Base-by-base conservation (phyloP, 108 stramenopile genomes). In the Skeletonema marinoi region DNA sequence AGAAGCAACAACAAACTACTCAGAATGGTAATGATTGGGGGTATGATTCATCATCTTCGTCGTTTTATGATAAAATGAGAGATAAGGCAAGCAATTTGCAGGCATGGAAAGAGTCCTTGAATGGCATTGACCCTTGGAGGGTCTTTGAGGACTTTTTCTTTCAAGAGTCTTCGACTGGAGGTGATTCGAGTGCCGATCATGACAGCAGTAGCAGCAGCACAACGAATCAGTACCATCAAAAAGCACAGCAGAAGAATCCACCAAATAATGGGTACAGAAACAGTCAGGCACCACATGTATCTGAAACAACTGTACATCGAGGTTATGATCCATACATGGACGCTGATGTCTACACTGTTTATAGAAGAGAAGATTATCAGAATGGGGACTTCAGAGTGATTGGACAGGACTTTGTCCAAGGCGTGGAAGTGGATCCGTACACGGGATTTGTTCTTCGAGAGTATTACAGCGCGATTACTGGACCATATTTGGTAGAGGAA, bases 61-160 rank as follows among this genome's bases (percentile, higher is more conserved):
- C 54, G 7, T 56, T 56, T 29, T 80, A 80, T 62, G 74, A 84
- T 44, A 84, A 48, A 39, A 67, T 80, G 11, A 67, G 65, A 67
- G 75, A 76, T 64, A 70, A 74, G 35, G 75, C 75, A 68, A 71
- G 66, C 39, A 82, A 66, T 36, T 82, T 82, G 56, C 32, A 75
- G 32, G 56, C 80, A n/a, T 81, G 80, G 80, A 81, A 75, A 48
- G 59, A 80, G 74, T 42, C 60, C 48, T 75, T 85, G 25, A 85
- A 83, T 68, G 60, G 2, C 51, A 83, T 74, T 38, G 90, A 91
- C 87, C 90, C 90, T 11, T 80, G 84, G 77, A 65, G 64, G 12
- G 80, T 89, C 4, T 91, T 91, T 74, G 87, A 89, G 65, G 87
- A 91, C 10, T 86, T 91, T 77, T 89, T 91, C 60, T 91, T 88